phyloP scores from a whole-genome alignment of 2,329 filamentous ascomycete species.

The Sphaerulina populicola region DNA sequence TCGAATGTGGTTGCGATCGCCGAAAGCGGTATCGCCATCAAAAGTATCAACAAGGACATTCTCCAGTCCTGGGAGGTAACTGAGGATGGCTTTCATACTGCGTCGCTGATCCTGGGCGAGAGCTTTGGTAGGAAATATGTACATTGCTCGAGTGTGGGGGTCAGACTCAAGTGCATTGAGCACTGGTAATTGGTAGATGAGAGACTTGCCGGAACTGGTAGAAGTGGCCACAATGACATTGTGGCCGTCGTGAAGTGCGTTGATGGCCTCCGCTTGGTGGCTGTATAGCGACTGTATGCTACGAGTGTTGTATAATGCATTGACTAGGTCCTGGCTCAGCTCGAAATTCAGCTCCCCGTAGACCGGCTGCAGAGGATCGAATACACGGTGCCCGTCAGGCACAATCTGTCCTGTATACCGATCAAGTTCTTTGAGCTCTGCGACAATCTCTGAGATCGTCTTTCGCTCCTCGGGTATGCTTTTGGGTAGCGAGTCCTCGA shows the following conservation, averaged over 20 bases:
- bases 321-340: slow-evolving; percentile 85
- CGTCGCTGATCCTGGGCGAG: slow-evolving; percentile 88
- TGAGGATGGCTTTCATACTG: slow-evolving; percentile 75
- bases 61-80: slow-evolving; percentile 70
- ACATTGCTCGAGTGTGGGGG: slow-evolving; percentile 72
- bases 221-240: slow-evolving; percentile 92
- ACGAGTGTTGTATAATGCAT: slow-evolving; percentile 86
- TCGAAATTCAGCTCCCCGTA: slow-evolving; percentile 78
- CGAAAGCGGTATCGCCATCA: slow-evolving; percentile 87
- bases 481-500: slow-evolving; percentile 48
- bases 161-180: slow-evolving; percentile 78
- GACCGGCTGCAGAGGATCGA: slow-evolving; percentile 72
- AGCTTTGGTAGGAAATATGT: slow-evolving; percentile 96
- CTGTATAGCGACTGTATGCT: slow-evolving; percentile 79
- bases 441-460: slow-evolving; percentile 72
- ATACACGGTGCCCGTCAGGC: slow-evolving; percentile 82
- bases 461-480: slow-evolving; percentile 73
- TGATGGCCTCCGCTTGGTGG: slow-evolving; percentile 90
- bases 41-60: slow-evolving; percentile 80
- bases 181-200: slow-evolving; percentile 96
- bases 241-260: slow-evolving; percentile 68
- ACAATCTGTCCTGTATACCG: slow-evolving; percentile 94
- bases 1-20: slow-evolving; percentile 66
- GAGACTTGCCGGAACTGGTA: slow-evolving; percentile 89
- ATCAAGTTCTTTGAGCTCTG: slow-evolving; percentile 68